Evolutionary conservation across 2,329 filamentous ascomycete species (phyloP).

Genomic region (Colletotrichum simmondsii): DNA sequence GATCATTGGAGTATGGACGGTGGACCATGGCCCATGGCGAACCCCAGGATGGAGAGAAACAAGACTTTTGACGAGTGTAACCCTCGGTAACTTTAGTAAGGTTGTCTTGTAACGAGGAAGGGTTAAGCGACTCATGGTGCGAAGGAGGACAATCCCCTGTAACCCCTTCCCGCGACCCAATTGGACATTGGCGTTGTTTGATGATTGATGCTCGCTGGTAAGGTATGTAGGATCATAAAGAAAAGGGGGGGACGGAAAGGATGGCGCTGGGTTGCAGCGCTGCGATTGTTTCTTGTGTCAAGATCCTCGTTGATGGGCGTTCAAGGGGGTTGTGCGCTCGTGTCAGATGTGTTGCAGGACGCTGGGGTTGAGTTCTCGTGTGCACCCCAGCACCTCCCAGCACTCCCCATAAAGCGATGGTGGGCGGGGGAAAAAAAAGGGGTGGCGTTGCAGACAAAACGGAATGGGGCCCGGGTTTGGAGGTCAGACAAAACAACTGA

Average conservation of each 20-base stretch:
- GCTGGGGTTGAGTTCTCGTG: not conserved
- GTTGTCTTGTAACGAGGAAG: conserved; percentile 15
- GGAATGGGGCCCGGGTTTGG: not conserved
- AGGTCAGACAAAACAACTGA: conserved; percentile 7
- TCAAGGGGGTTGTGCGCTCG: conserved; percentile 21
- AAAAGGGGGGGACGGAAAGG: not conserved
- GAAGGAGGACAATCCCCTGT: not conserved
- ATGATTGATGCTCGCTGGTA: not conserved
- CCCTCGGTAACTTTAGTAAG: not conserved
- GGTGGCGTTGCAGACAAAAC: not conserved
- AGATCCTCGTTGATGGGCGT: conserved; percentile 19
- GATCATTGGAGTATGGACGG: no score
- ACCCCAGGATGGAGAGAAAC: not conserved
- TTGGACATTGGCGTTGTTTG: conserved; percentile 18
- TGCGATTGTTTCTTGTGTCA: conserved; percentile 27
- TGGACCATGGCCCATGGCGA: not conserved
- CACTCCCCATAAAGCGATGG: no score
- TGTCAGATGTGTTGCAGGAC: conserved; percentile 36
- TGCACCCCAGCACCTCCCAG: no score
- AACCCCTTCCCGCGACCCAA: not conserved
- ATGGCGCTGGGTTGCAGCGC: not conserved
- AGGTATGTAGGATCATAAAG: not conserved
- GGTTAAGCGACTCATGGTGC: conserved; percentile 19
- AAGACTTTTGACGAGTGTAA: not conserved
- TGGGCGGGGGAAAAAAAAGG: not conserved